phyloP scores from a whole-genome alignment of 2,329 filamentous ascomycete species.

The Cladosporium cucumerinum region DNA sequence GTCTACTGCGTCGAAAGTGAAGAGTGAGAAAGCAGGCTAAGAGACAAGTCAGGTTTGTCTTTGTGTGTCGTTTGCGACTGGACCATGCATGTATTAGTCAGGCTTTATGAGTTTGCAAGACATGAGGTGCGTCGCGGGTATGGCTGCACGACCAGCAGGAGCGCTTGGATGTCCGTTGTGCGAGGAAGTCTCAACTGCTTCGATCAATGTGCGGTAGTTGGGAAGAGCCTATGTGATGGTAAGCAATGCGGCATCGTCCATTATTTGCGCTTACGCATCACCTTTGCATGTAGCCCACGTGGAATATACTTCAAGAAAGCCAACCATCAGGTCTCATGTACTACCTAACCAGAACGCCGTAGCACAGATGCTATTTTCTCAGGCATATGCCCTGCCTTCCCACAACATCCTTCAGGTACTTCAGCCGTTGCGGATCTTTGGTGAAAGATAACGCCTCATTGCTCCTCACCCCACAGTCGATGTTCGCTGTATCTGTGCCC shows the following conservation, averaged over 20 bases:
- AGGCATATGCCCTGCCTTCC: constrained; percentile 38
- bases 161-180: neutral
- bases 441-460: constrained; percentile 16
- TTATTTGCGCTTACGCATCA: neutral
- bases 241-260: neutral
- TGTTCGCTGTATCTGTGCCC: constrained; percentile 29
- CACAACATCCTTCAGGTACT: constrained; percentile 37
- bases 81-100: neutral
- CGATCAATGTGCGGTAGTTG: neutral
- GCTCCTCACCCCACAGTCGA: constrained; percentile 38
- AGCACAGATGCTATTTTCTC: neutral
- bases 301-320: neutral
- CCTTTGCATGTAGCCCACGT: neutral
- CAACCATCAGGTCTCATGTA: neutral
- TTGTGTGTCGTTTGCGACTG: neutral
- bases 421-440: constrained; percentile 31
- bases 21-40: neutral
- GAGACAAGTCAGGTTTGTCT: neutral
- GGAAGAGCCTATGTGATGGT: neutral
- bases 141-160: neutral
- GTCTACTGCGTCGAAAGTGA: neutral
- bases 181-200: neutral
- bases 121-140: neutral
- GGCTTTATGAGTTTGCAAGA: neutral
- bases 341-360: neutral